phyloP scores from a whole-genome alignment of 306 rosid genomes.

The Dalbergia cochinchinensis region DNA sequence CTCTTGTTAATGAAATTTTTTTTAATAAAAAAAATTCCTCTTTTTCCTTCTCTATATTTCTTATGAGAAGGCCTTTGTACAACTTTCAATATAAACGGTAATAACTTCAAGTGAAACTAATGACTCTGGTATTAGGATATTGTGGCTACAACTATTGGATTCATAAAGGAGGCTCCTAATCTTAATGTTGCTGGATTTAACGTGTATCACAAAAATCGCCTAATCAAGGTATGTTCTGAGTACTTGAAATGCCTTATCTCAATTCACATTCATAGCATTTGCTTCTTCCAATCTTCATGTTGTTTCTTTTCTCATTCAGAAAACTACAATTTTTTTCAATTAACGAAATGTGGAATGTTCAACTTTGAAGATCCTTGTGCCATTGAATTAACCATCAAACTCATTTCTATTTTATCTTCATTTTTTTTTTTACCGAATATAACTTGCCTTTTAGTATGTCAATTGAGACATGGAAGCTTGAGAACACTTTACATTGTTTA shows the following conservation, averaged over 20 bases:
- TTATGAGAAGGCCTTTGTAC: too few species aligned
- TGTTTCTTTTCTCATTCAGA: conserved; percentile 31
- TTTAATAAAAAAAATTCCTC: too few species aligned
- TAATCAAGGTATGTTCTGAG: conserved; percentile 77
- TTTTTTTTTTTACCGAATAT: neutral
- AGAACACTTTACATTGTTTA: conserved; percentile 25
- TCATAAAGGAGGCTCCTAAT: conserved; percentile 75
- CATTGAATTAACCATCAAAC: neutral
- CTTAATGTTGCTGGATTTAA: conserved; percentile 78
- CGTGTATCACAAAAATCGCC: conserved; percentile 93
- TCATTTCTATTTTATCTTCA: conserved; percentile 2
- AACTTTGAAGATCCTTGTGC: conserved; percentile 8
- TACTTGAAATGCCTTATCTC: conserved; percentile 40
- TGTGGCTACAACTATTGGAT: conserved; percentile 79
- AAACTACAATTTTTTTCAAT: neutral
- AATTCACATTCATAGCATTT: neutral
- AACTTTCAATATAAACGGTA: too few species aligned
- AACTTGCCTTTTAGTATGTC: neutral
- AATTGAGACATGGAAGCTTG: conserved; percentile 41
- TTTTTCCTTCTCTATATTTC: too few species aligned
- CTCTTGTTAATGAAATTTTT: too few species aligned
- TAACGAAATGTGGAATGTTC: conserved; percentile 18
- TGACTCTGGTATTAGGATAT: conserved; percentile 54
- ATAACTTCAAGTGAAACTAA: neutral
- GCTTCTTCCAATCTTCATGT: conserved; percentile 25